Conservation (phyloP, 2,329 filamentous ascomycete genomes). For the Phoma sp. region DNA sequence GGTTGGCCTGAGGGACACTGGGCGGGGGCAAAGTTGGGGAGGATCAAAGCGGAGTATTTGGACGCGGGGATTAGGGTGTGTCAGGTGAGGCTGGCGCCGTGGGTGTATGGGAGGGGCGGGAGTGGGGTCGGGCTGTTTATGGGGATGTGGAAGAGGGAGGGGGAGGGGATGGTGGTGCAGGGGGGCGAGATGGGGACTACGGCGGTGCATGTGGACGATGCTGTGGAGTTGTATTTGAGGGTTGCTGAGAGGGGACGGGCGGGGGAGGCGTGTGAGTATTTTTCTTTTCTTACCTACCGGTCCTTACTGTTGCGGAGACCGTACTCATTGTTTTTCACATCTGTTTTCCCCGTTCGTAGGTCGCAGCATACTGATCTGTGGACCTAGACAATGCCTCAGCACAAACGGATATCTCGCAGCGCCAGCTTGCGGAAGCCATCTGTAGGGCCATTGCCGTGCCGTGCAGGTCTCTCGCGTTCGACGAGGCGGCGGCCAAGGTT, state of each 20-base stretch:
- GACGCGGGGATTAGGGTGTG: conserved; percentile 25
- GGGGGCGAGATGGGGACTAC: conserved; percentile 31
- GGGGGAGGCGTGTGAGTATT: conserved; percentile 39
- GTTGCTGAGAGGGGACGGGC: conserved; percentile 44
- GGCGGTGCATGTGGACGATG: conserved; percentile 54
- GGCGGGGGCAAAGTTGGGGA: conserved; percentile 23
- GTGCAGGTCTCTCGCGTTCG: conserved; percentile 22
- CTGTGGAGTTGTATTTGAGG: conserved; percentile 50
- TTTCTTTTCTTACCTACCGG: too few relatives aligned
- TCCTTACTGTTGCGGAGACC: too few relatives aligned
- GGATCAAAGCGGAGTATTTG: not conserved
- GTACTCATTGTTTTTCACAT: too few relatives aligned
- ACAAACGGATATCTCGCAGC: conserved; percentile 42
- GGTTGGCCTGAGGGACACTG: conserved; percentile 34
- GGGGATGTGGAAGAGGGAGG: conserved; percentile 41
- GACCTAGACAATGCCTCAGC: conserved; percentile 32
- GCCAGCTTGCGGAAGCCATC: conserved; percentile 39
- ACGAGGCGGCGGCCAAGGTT: conserved; percentile 34
- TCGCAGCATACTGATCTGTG: not conserved
- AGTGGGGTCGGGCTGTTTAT: conserved; percentile 41
- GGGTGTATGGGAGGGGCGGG: conserved; percentile 53
- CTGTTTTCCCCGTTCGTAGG: too few relatives aligned
- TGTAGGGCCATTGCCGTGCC: conserved; percentile 30
- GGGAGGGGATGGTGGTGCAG: conserved; percentile 32
- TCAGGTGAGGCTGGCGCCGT: conserved; percentile 51